phyloP scores from a whole-genome alignment of 345 rosid genomes.

The Excoecaria agallocha region DNA sequence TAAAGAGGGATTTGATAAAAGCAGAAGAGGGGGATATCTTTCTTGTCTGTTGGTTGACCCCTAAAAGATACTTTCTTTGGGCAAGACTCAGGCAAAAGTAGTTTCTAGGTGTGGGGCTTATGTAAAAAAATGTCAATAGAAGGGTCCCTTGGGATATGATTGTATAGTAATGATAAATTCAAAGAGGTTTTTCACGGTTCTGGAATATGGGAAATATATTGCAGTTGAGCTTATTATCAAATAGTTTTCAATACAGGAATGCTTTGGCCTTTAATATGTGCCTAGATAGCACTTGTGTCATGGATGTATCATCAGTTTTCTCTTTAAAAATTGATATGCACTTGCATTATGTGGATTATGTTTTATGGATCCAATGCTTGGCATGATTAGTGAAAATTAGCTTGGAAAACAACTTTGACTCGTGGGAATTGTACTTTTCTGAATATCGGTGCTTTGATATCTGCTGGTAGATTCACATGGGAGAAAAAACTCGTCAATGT shows the following conservation, averaged over 20 bases:
- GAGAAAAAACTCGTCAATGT: neutral
- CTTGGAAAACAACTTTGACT: neutral
- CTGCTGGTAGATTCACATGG: neutral
- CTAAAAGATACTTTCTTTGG: neutral
- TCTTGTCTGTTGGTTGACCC: constrained; percentile 11
- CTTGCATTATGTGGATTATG: too few species aligned
- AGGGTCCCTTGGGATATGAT: constrained; percentile 9
- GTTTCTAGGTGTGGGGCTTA: constrained; percentile 7
- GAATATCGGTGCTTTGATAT: too few species aligned
- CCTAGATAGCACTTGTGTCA: too few species aligned
- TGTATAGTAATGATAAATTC: neutral
- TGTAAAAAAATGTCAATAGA: constrained; percentile 14
- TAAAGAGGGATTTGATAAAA: neutral
- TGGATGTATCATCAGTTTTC: too few species aligned
- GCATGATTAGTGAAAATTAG: neutral
- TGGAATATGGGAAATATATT: neutral
- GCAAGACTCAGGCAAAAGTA: constrained; percentile 3
- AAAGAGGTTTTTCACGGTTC: neutral
- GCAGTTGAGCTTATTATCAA: too few species aligned
- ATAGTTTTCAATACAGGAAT: too few species aligned
- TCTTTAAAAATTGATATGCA: too few species aligned
- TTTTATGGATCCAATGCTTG: too few species aligned
- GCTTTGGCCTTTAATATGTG: too few species aligned
- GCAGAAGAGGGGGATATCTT: neutral
- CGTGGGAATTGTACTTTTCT: neutral